These are phyloP conservation scores for Pseudogymnoascus pannorum DNA, from an alignment of 2,329 filamentous ascomycete genomes.

Conservation along the genomic window DNA sequence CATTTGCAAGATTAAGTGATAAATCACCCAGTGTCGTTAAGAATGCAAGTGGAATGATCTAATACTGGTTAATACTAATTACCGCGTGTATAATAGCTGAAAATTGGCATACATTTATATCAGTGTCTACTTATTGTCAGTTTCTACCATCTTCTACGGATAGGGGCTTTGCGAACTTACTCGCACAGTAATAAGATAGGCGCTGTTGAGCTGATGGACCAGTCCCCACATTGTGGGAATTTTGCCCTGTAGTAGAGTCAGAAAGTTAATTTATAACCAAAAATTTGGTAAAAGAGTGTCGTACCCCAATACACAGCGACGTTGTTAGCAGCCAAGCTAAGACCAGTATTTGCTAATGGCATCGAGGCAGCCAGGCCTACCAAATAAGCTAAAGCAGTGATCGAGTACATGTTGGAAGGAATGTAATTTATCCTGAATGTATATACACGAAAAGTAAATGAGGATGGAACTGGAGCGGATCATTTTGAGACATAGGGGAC, in stretches of 20 bases:
- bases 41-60: constrained; percentile 60
- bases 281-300: constrained; percentile 11
- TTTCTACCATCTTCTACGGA: not conserved
- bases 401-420: constrained; percentile 24
- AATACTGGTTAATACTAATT: constrained; percentile 16
- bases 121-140: constrained; percentile 31
- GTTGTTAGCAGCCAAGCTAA: constrained; percentile 44
- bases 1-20: constrained; percentile 57
- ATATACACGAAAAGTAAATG: not conserved
- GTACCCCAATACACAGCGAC: constrained; percentile 61
- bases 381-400: constrained; percentile 21
- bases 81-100: not conserved
- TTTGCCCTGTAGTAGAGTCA: constrained; percentile 41
- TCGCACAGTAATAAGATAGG: constrained; percentile 51
- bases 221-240: constrained; percentile 45
- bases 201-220: constrained; percentile 44
- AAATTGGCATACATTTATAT: constrained; percentile 37
- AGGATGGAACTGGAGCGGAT: not conserved
- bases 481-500: not conserved
- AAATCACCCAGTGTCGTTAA: constrained; percentile 48
- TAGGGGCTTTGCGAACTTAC: constrained; percentile 32
- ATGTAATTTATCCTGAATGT: not conserved
- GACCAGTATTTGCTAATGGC: constrained; percentile 31
- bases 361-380: constrained; percentile 27
- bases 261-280: constrained; percentile 10